Base-by-base conservation (phyloP, 1,139 yeast genomes). In the Protomyces inouyei region DNA sequence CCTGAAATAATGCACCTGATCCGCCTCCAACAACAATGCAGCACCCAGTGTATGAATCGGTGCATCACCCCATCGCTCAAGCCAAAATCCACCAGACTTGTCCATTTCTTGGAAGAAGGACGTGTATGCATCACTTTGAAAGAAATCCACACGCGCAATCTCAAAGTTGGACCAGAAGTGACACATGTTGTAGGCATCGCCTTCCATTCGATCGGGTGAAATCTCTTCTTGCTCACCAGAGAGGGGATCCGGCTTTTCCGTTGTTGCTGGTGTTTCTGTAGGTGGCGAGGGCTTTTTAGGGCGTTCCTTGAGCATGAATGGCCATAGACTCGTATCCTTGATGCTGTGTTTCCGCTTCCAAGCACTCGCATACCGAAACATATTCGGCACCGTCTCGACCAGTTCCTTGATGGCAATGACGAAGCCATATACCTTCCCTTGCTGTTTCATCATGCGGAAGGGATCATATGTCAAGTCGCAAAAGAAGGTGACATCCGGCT, bases 111-210 rank as follows among this genome's bases (percentile, higher is more conserved):
- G 76, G 73, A 87, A 88, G 72, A 86, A 90, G 25, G 79, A 79
- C 65, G 83, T 79, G 74, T 91, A 91, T 32, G 79, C 74, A 12
- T 82, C 80, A 25, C 88, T 83, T 45, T 81, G 79, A 79, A 90
- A 91, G 18, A 90, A 74, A 70, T 85, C 90, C 2, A 89, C 82
- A 61, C 88, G 76, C 1, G 97, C 96, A 70, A 91, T 91, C 74
- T 91, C 97, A 73, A 91, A 91, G 76, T 91, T 91, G 48, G 95
- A 85, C 97, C 97, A 91, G 76, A 90, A 91, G 76, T 91, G 97
- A 71, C 95, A 87, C 72, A 87, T 72, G 72, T 87, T 89, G 75
- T 85, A 90, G 67, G 85, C 86, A 71, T 87, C 87, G 28, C 83
- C 80, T 21, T 71, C 73, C 66, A 64, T 64, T 8, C 28, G 14